Evolutionary conservation across 805 yeast species (phyloP), one percentile per base, ranked within the genome.

Genomic region (Blastobotrys chiropterorum): DNA sequence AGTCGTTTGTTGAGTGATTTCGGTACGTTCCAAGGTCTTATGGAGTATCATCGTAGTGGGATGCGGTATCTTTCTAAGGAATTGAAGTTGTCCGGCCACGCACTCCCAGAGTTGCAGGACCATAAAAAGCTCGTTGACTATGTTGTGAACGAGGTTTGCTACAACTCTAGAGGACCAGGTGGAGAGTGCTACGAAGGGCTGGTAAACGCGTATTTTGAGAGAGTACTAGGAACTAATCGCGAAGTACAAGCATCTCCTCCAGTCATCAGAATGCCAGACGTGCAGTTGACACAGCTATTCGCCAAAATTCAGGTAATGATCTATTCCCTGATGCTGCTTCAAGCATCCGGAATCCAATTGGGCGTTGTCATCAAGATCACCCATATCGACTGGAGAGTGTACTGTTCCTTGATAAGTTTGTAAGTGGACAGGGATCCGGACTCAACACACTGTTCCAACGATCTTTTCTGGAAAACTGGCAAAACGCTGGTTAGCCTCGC

Each of bases 321-420:
- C 13, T 44, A 21, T 38, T 22, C 38, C 17, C 26, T 44, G 19
- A 44, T 44, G 38, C 15, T 26, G 6, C 38, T 44, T 22, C 39
- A 44, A 16, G 4, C 21, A n/a, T n/a, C 47, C 21, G 47, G 47
- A 14, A 8, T 44, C 39, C 8, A 15, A 42, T 17, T 42, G 44
- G 21, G 21, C 7, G 14, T 17, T 13, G 5, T 4, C 11, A 7
- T 42, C 44, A 42, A 15, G 7, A 26, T 26, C 34, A 26, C 34
- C 5, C 34, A 26, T 11, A 26, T 26, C 11, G 34, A 26, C 34
- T 26, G 34, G 34, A 26, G 34, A 11, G 8, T 26, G 34, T 26
- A 26, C 11, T 26, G 34, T 26, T 26, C 34, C 5, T 26, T 26
- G 11, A 26, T 26, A 26, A n/a, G n/a, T n/a, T n/a, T n/a, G n/a